Conservation (phyloP, 1,284 basidiomycete genomes). For the Ceratobasidium sp. region DNA sequence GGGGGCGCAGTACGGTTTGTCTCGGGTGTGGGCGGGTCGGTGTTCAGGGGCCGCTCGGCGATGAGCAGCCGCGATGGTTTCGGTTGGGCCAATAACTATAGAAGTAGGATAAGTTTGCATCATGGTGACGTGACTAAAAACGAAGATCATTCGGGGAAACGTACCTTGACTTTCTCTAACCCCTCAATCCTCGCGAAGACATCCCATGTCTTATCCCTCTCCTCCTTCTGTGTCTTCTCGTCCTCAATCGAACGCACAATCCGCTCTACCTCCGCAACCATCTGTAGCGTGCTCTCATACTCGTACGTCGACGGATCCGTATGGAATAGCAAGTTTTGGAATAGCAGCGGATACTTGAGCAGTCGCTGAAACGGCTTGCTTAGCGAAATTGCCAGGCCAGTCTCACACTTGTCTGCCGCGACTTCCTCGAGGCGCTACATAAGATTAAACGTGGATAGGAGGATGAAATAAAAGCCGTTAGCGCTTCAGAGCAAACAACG, state of each 20-base stretch:
- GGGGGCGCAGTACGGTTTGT: slow-evolving; percentile 51
- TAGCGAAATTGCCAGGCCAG: slow-evolving; percentile 90
- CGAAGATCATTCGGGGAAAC: slow-evolving; percentile 34
- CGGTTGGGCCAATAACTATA: slow-evolving; percentile 75
- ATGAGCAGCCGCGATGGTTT: slow-evolving; percentile 89
- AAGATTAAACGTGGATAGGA: not conserved
- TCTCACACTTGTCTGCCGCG: slow-evolving; percentile 88
- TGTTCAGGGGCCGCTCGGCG: slow-evolving; percentile 73
- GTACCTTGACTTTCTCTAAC: slow-evolving; percentile 81
- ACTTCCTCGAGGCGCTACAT: slow-evolving; percentile 73
- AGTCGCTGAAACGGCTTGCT: slow-evolving; percentile 97
- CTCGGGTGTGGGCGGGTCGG: slow-evolving; percentile 47
- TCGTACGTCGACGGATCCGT: slow-evolving; percentile 97
- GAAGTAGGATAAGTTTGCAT: not conserved
- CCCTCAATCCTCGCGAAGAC: slow-evolving; percentile 96
- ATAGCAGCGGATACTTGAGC: slow-evolving; percentile 95
- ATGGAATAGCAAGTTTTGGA: slow-evolving; percentile 96
- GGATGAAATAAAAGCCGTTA: slow-evolving; percentile 5
- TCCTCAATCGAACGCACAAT: slow-evolving; percentile 97
- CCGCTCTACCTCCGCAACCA: slow-evolving; percentile 96
- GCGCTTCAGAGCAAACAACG: not conserved
- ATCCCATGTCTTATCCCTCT: slow-evolving; percentile 92
- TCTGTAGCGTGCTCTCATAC: slow-evolving; percentile 93
- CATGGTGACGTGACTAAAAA: not conserved
- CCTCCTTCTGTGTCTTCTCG: slow-evolving; percentile 95